Percentiles rank a stretch among this genome's conserved stretches.
Evolutionary conservation across 345 rosid genomes (phyloP).

Genomic region (Abelmoschus esculentus): DNA sequence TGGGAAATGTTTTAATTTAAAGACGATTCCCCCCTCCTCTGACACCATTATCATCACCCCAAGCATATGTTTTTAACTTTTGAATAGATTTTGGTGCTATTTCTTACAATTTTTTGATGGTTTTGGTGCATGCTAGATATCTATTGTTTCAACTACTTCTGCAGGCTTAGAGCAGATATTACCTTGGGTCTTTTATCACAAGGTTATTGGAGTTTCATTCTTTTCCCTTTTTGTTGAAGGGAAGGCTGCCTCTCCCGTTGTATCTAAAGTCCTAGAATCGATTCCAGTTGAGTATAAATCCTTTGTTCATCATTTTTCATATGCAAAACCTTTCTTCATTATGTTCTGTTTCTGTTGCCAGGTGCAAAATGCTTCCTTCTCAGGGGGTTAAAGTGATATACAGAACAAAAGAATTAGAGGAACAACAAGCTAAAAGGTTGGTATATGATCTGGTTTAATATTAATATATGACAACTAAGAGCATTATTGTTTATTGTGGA

Average conservation of each 20-base stretch:
- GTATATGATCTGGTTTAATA: constrained; percentile 9
- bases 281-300: constrained; percentile 38
- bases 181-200: constrained; percentile 87
- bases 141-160: constrained; percentile 79
- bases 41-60: not conserved
- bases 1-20: not conserved
- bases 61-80: not conserved
- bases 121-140: constrained; percentile 40
- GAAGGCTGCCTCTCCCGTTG: constrained; percentile 67
- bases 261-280: constrained; percentile 59
- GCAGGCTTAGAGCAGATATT: constrained; percentile 84
- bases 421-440: constrained; percentile 76
- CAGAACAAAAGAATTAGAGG: constrained; percentile 80
- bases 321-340: not conserved
- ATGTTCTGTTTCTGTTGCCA: constrained; percentile 3
- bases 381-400: constrained; percentile 78
- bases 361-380: constrained; percentile 3
- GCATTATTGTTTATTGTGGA: not conserved
- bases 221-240: constrained; percentile 91
- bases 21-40: too few species aligned
- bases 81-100: not conserved
- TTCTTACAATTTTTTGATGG: not conserved
- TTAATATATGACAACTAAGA: not conserved
- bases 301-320: not conserved
- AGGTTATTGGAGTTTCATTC: constrained; percentile 75